phyloP scores from a whole-genome alignment of 768 basidiomycete species.

The Zangia roseola region DNA sequence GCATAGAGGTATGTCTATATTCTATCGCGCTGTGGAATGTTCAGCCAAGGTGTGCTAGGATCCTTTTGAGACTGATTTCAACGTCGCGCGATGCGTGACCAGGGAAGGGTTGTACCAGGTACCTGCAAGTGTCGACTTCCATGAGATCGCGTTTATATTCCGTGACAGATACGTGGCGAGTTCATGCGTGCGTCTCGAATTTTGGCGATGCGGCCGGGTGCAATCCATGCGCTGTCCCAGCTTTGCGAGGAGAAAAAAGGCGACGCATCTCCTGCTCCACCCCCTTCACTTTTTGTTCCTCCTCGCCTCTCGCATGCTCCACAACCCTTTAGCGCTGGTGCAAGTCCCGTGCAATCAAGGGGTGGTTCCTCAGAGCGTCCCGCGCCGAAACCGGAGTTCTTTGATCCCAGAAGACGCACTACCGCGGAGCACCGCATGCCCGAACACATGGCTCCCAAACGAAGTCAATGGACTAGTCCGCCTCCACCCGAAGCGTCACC shows the following conservation, averaged over 20 bases:
- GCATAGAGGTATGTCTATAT: constrained; percentile 73
- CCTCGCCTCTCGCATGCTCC: constrained; percentile 53
- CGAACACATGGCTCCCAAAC: constrained; percentile 79
- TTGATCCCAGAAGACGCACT: constrained; percentile 40
- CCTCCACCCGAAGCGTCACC: constrained; percentile 75
- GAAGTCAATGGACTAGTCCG: constrained; percentile 82
- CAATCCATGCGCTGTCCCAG: constrained; percentile 78
- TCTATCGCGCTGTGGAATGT: background rate
- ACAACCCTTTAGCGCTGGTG: constrained; percentile 70
- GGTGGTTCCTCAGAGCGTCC: constrained; percentile 42
- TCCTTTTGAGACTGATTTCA: constrained; percentile 95
- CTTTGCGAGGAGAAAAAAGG: constrained; percentile 88
- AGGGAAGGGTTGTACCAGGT: constrained; percentile 95
- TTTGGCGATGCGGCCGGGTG: constrained; percentile 73
- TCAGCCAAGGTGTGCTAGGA: constrained; percentile 51
- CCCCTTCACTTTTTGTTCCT: constrained; percentile 41
- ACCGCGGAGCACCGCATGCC: constrained; percentile 39
- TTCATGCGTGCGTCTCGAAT: constrained; percentile 96
- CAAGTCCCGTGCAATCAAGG: constrained; percentile 55
- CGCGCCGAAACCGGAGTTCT: constrained; percentile 51
- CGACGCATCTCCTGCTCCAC: constrained; percentile 37
- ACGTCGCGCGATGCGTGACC: constrained; percentile 95
- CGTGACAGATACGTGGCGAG: constrained; percentile 86
- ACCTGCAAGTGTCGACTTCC: constrained; percentile 1
- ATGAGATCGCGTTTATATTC: background rate